Evolutionary conservation across 441 rosid species (phyloP), one percentile per base, ranked within the genome.

Genomic region (Sinapis alba): DNA sequence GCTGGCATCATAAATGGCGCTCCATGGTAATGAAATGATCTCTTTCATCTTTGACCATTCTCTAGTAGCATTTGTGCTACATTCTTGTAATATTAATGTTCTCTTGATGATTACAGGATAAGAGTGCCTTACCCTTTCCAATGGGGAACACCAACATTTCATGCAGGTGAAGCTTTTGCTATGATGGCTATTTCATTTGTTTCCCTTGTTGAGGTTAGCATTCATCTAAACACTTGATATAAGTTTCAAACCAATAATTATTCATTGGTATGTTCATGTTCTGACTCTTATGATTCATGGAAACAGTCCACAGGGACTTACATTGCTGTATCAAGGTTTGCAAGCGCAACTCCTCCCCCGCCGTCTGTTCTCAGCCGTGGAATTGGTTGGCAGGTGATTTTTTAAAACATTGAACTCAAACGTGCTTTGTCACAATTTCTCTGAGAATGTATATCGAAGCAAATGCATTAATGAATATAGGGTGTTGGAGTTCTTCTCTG

Each of bases 281-380:
- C 9, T 67, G 43, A 18, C 45, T 54, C 63, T 76, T 72, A 13
- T 80, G 50, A 32, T 71, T 68, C 65, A 62, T 65, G 51, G 43
- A 68, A 75, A 82, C 86, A 96, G 99, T 93, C 99, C 23, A 91
- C 97, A 6, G 98, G 98, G 32, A 89, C 88, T 57, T 93, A 90
- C 84, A 80, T 91, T 76, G 96, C 90, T 26, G 91, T 96, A 27
- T 81, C 97, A 24, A 90, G 97, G 78, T 96, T 86, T 78, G 97
- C 98, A 61, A 88, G 97, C 51, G 97, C 99, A 45, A 96, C 98
- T 57, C 98, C 92, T 5, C 54, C 91, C 26, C 97, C 98, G 60
- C 98, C 99, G 74, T 93, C 99, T 23, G 78, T 96, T 69, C 85
- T 96, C 36, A 96, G 98, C 85, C 99, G 97, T 7, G 99, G 99